Percentiles rank a stretch among this genome's conserved stretches.
Evolutionary conservation across 148 eudicot genomes (phyloP).

Genomic region (Suaeda aralocaspica): DNA sequence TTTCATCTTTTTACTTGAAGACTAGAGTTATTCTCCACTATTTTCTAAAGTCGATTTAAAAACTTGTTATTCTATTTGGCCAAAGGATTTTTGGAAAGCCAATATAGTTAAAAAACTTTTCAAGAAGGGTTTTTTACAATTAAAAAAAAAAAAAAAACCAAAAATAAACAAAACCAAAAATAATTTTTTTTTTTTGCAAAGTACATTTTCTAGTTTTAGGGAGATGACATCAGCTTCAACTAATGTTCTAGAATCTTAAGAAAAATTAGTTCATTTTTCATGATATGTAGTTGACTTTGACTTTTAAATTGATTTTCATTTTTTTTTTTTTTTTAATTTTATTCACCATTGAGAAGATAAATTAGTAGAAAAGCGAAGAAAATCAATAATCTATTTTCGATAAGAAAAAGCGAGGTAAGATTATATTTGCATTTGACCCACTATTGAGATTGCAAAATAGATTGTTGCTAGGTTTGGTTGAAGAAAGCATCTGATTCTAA

Average conservation of each 20-base stretch:
- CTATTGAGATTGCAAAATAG: constrained; percentile 6
- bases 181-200: neutral
- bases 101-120: neutral
- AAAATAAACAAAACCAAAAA: no score
- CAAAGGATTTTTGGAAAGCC: constrained; percentile 2
- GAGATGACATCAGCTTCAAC: neutral
- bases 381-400: neutral
- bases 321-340: neutral
- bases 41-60: neutral
- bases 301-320: neutral
- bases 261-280: neutral
- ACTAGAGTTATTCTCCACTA: neutral
- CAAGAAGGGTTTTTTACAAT: no score
- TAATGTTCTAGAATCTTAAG: neutral
- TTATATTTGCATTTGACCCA: constrained; percentile 16
- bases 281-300: neutral
- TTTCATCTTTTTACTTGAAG: neutral
- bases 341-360: neutral
- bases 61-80: constrained; percentile 6
- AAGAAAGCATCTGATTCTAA: constrained; percentile 29
- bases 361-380: neutral
- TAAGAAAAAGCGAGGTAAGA: neutral
- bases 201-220: neutral
- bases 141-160: no score
- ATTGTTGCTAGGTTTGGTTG: constrained; percentile 10